Evolutionary conservation across 257 asterid genomes (phyloP).

Genomic region (Solanum chilense): DNA sequence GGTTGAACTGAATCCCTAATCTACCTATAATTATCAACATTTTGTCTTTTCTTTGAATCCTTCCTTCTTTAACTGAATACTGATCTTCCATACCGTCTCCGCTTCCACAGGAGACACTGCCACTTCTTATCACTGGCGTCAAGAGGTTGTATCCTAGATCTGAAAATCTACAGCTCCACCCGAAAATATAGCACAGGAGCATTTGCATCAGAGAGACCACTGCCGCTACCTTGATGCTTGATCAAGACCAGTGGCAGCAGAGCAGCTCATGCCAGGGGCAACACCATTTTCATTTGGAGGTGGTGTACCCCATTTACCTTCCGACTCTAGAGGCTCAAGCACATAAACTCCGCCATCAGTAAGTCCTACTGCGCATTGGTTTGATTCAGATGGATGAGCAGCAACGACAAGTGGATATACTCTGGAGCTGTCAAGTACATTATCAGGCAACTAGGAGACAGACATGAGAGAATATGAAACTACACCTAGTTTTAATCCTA

Average conservation of each 20-base stretch:
- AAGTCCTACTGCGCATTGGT: conserved; percentile 59
- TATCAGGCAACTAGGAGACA: background rate
- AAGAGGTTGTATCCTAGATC: background rate
- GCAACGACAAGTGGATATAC: conserved; percentile 41
- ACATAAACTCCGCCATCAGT: conserved; percentile 59
- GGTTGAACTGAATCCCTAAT: background rate
- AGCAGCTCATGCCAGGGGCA: conserved; percentile 12
- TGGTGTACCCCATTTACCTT: conserved; percentile 42
- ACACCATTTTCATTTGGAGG: conserved; percentile 38
- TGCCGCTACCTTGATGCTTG: conserved; percentile 11
- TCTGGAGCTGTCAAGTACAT: conserved; percentile 22
- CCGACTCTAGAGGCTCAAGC: conserved; percentile 45
- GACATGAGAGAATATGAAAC: background rate
- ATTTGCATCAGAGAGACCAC: background rate
- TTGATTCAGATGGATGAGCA: conserved; percentile 47
- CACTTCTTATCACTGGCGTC: background rate
- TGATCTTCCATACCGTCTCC: background rate
- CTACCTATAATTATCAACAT: background rate
- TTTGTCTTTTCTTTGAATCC: background rate
- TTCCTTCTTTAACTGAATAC: background rate
- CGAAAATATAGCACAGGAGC: background rate
- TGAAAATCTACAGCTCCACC: background rate
- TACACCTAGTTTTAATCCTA: background rate
- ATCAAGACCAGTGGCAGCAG: conserved; percentile 12
- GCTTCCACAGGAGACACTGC: background rate